Evolutionary conservation across 1,284 basidiomycete genomes (phyloP).

Genomic region (Pyrrhoderma noxium): DNA sequence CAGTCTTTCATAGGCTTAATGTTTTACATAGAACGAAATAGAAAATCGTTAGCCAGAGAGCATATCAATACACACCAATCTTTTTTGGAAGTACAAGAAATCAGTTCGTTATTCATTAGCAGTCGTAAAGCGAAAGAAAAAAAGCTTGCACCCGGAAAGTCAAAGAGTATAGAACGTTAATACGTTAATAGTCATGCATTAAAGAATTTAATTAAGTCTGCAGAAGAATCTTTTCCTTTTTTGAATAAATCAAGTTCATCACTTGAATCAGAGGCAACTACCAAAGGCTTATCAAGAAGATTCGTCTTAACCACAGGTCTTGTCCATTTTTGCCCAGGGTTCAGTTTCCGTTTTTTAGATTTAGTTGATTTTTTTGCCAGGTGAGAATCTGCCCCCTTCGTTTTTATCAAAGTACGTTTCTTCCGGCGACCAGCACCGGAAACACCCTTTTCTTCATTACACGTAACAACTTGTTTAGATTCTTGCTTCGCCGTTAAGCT

Average conservation of each 20-base stretch:
- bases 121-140: too few species aligned
- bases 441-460: background rate
- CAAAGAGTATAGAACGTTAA: too few species aligned
- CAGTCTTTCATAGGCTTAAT: too few species aligned
- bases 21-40: too few species aligned
- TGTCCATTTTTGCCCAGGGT: background rate
- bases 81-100: too few species aligned
- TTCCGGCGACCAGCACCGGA: background rate
- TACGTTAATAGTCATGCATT: too few species aligned
- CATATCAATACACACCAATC: too few species aligned
- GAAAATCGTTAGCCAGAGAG: too few species aligned
- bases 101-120: too few species aligned
- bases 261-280: conserved; percentile 3
- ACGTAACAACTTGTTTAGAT: background rate
- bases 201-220: too few species aligned
- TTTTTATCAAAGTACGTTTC: background rate
- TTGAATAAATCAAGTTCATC: conserved; percentile 9
- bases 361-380: background rate
- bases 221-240: too few species aligned
- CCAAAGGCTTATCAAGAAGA: conserved; percentile 9
- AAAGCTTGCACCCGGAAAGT: too few species aligned
- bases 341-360: background rate
- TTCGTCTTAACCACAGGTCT: conserved; percentile 11
- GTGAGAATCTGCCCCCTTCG: background rate
- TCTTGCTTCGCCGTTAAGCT: background rate